These are phyloP conservation scores for Aspergillus incahuasiensis DNA, from an alignment of 495 filamentous ascomycete genomes.

Conservation along the genomic window DNA sequence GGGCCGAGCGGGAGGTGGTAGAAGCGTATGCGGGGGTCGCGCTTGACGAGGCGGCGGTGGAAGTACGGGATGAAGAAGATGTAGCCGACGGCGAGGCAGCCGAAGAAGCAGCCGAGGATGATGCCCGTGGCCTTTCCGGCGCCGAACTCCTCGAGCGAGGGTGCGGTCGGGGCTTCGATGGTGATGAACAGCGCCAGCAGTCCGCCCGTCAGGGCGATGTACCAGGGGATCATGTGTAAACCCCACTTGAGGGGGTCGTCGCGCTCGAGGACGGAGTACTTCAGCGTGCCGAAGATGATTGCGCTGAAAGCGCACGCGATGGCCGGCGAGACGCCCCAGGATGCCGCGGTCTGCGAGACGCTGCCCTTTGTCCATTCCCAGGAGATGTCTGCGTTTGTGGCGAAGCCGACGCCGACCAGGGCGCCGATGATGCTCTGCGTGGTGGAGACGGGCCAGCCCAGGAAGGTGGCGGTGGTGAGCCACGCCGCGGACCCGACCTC, in stretches of 20 bases:
- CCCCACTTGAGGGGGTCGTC: conserved; percentile 53
- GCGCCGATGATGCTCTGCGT: conserved; percentile 63
- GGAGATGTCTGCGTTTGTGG: conserved; percentile 47
- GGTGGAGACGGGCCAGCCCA: conserved; percentile 31
- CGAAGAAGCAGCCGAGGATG: conserved; percentile 55
- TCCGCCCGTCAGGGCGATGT: conserved; percentile 55
- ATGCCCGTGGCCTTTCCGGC: conserved; percentile 50
- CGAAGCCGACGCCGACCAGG: conserved; percentile 60
- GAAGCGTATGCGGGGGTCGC: conserved; percentile 54
- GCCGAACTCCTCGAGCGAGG: conserved; percentile 42
- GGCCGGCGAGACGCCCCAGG: conserved; percentile 58
- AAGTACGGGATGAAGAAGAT: conserved; percentile 62
- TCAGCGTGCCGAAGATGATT: conserved; percentile 59
- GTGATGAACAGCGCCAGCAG: conserved; percentile 63
- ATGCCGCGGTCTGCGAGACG: conserved; percentile 56
- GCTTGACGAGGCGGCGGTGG: conserved; percentile 50
- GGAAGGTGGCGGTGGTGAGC: conserved; percentile 15
- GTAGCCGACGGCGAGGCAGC: conserved; percentile 45
- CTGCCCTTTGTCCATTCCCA: conserved; percentile 53
- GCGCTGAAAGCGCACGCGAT: conserved; percentile 56
- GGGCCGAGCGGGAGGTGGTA: conserved; percentile 56
- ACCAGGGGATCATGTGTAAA: conserved; percentile 55
- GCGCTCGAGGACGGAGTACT: conserved; percentile 58
- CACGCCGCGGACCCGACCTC: conserved; percentile 18
- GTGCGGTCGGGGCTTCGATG: conserved; percentile 31